A percentile compares a stretch with the other conserved stretches of the same genome.
These are phyloP conservation scores for Abrus precatorius DNA, from an alignment of 306 rosid species.

Conservation along the genomic window DNA sequence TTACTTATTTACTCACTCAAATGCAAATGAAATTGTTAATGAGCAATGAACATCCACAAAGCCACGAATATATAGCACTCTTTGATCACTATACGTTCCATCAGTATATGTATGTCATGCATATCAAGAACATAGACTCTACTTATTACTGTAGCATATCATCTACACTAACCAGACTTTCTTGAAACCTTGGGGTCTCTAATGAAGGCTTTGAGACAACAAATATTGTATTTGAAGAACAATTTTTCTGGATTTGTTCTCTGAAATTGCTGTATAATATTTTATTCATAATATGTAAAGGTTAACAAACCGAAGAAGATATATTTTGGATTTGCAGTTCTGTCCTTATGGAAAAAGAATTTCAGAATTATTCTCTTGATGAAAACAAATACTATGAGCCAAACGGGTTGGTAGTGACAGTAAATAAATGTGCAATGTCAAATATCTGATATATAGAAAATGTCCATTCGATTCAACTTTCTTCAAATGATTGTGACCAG, in stretches of 20 bases:
- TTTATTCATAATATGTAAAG: not conserved
- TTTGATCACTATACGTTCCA: not conserved
- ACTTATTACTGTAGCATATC: not conserved
- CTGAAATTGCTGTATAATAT: not conserved
- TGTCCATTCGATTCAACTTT: slow-evolving; percentile 4
- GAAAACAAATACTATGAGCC: not conserved
- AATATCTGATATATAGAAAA: slow-evolving; percentile 21
- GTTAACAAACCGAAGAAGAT: not conserved
- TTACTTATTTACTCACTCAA: not conserved
- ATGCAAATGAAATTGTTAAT: slow-evolving; percentile 1
- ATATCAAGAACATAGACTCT: not conserved
- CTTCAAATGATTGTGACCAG: slow-evolving; percentile 12
- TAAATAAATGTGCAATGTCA: not conserved
- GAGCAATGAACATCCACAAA: not conserved
- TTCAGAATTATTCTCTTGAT: not conserved
- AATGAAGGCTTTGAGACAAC: not conserved
- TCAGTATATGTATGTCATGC: not conserved
- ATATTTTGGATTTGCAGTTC: not conserved
- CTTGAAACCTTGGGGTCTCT: not conserved
- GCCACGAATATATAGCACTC: not conserved
- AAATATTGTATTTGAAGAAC: not conserved
- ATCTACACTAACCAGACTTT: not conserved
- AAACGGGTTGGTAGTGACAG: too few relatives aligned
- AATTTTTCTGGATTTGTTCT: not conserved
- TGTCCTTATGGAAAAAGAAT: not conserved